Conservation (phyloP, 1,139 yeast species). For the Candida dubliniensis region DNA sequence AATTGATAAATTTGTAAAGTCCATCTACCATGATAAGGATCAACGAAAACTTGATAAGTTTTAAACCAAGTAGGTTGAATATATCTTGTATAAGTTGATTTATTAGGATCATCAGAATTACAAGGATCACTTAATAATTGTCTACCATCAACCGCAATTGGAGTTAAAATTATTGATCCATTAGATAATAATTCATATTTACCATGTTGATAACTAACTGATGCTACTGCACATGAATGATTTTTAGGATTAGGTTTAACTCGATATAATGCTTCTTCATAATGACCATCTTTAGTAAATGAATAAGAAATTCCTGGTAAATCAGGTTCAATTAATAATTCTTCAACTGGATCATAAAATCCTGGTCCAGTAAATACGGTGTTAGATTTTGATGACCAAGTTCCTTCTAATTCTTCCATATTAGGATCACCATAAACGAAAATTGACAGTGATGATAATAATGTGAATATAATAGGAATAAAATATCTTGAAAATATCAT, state of each 20-base stretch:
- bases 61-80: slow-evolving; percentile 62
- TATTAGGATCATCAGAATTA: slow-evolving; percentile 35
- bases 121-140: slow-evolving; percentile 90
- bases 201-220: slow-evolving; percentile 87
- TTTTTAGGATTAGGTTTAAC: slow-evolving; percentile 68
- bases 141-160: slow-evolving; percentile 88
- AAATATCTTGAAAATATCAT: slow-evolving; percentile 1
- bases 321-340: slow-evolving; percentile 89
- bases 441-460: slow-evolving; percentile 5
- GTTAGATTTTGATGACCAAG: slow-evolving; percentile 93
- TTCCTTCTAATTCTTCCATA: slow-evolving; percentile 63
- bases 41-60: slow-evolving; percentile 60
- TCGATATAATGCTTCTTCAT: slow-evolving; percentile 86
- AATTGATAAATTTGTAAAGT: slow-evolving; percentile 72
- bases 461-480: slow-evolving; percentile 1
- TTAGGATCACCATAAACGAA: slow-evolving; percentile 23
- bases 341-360: slow-evolving; percentile 94
- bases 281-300: slow-evolving; percentile 87
- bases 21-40: slow-evolving; percentile 80
- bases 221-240: slow-evolving; percentile 83
- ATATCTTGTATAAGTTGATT: slow-evolving; percentile 69
- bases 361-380: slow-evolving; percentile 97
- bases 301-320: slow-evolving; percentile 93
- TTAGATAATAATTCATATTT: slow-evolving; percentile 60
- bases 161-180: slow-evolving; percentile 69